Base-by-base conservation (phyloP, 1,284 basidiomycete species). In the Tilletia indica region DNA sequence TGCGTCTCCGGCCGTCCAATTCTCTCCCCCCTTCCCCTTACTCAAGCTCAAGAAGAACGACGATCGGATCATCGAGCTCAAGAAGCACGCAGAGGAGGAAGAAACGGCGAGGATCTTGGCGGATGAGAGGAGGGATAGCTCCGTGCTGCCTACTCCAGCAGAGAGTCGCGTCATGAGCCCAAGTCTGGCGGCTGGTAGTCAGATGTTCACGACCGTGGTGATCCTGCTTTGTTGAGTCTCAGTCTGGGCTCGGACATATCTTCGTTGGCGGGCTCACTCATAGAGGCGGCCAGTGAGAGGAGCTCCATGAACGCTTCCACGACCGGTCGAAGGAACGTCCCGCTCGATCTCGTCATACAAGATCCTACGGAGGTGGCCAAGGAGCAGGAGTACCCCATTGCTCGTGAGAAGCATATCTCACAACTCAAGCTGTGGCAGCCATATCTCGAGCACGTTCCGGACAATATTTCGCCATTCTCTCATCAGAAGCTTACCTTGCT, bases 371-470 rank as follows among this genome's bases (percentile, higher is more conserved):
- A 75, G 14, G 68, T 74, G 4, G 56, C 36, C 61, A 85, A 90
- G 38, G 90, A 92, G 82, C 93, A 92, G 79, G 88, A 87, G 25
- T 88, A 92, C 64, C 88, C 88, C 54, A 87, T 90, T 56, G 86
- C 92, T 45, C 90, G 91, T 82, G 91, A 90, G 86, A 89, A 90
- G 72, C 92, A 95, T 74, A 89, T 91, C 72, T 92, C 94, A 78
- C 91, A 93, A 76, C 88, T 92, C 54, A 90, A 91, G 66, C 89
- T 94, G 21, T 97, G 94, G 93, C 91, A 93, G 80, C 94, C 92
- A 91, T 96, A 96, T 81, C 86, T 92, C 14, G 89, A 91, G 68
- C 36, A 48, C 54, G 42, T 75, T 56, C 71, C 77, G 90, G 92
- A 85, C 91, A 93, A 84, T 21, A 74, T 80, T 38, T 78, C 92